Conservation (phyloP, 1,284 basidiomycete species). For the Tausonia pullulans region DNA sequence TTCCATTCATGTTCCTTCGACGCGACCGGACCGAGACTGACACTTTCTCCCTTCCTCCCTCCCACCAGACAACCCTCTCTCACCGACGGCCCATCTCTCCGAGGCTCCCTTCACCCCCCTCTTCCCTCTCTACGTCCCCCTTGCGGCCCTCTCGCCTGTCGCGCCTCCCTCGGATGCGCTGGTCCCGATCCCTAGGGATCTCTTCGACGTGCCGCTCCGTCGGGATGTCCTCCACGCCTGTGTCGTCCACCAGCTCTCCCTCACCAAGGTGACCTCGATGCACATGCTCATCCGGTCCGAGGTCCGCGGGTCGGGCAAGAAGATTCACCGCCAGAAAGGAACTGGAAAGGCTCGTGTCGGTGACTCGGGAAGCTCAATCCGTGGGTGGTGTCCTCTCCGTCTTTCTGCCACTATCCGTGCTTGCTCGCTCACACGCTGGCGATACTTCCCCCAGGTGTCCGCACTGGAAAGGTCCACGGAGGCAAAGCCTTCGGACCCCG, state of each 20-base stretch:
- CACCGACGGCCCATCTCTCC: conserved; percentile 6
- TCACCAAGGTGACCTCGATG: conserved; percentile 45
- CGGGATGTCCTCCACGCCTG: conserved; percentile 89
- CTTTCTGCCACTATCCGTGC: background rate
- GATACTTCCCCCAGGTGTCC: background rate
- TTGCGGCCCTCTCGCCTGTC: conserved; percentile 12
- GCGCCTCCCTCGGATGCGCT: conserved; percentile 2
- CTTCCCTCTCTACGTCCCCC: conserved; percentile 16
- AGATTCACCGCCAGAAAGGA: conserved; percentile 87
- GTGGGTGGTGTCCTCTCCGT: conserved; percentile 32
- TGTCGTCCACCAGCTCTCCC: conserved; percentile 78
- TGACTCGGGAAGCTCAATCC: conserved; percentile 75
- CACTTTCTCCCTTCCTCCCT: background rate
- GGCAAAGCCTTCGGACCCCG: conserved; percentile 84
- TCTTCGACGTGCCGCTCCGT: conserved; percentile 79
- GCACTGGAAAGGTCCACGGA: conserved; percentile 82
- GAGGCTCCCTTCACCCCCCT: conserved; percentile 11
- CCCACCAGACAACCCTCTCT: conserved; percentile 13
- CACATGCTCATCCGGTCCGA: conserved; percentile 49
- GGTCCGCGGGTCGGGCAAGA: conserved; percentile 75
- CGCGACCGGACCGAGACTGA: no score
- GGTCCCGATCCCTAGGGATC: conserved; percentile 29
- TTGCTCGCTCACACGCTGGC: background rate
- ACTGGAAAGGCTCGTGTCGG: conserved; percentile 81
- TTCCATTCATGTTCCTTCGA: no score